Percentiles rank a stretch among this genome's conserved stretches.
Evolutionary conservation across 495 filamentous ascomycete species (phyloP).

Genomic region (Penicillium verhagenii): DNA sequence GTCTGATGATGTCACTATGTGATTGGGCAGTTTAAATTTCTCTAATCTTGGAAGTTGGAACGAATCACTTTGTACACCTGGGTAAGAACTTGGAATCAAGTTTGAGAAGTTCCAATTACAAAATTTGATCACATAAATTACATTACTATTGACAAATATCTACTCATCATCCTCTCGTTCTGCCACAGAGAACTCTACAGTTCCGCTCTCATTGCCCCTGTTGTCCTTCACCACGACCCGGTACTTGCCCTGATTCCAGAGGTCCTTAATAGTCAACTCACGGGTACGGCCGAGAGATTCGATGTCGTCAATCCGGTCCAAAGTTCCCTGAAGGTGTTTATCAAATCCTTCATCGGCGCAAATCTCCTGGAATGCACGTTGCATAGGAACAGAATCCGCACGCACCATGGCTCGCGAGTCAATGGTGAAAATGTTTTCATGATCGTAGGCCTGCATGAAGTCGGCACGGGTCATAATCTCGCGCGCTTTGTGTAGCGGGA

Average conservation of each 20-base stretch:
- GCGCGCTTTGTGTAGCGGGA: conserved; percentile 79
- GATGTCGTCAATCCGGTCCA: conserved; percentile 82
- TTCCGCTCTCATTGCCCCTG: conserved; percentile 47
- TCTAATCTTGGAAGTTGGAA: not conserved
- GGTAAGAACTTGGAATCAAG: not conserved
- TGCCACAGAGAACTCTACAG: conserved; percentile 45
- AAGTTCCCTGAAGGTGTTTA: conserved; percentile 74
- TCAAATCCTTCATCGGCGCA: conserved; percentile 72
- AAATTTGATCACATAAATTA: conserved; percentile 2
- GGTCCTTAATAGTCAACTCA: conserved; percentile 86
- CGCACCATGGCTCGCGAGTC: conserved; percentile 83
- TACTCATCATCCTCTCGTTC: conserved; percentile 32
- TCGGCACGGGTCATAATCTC: conserved; percentile 94
- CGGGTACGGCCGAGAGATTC: conserved; percentile 90
- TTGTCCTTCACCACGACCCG: conserved; percentile 57
- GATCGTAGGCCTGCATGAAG: conserved; percentile 90
- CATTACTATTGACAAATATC: not conserved
- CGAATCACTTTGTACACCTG: too few species aligned
- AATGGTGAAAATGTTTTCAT: conserved; percentile 94
- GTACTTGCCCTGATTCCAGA: conserved; percentile 77
- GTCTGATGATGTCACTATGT: conserved; percentile 36
- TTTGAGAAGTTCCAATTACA: conserved; percentile 1
- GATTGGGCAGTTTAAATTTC: not conserved
- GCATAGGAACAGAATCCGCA: conserved; percentile 95
- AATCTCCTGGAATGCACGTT: conserved; percentile 82